These are phyloP conservation scores for Jamesozyma jinghongensis DNA, from an alignment of 805 yeast species.

Conservation along the genomic window DNA sequence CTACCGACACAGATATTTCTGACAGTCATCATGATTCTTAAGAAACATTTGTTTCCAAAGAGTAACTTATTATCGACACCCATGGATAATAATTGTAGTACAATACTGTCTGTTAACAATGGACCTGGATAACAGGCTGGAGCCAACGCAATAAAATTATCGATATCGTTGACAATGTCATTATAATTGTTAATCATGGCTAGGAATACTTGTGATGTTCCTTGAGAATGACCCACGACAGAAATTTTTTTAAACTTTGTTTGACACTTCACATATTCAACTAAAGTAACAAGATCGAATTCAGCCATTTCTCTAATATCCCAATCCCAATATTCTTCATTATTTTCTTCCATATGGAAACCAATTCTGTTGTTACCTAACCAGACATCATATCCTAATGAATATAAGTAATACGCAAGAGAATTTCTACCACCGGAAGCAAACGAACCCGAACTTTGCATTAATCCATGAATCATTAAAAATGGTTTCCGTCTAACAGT, in stretches of 20 bases:
- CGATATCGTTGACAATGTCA: slow-evolving; percentile 42
- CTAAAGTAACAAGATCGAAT: slow-evolving; percentile 65
- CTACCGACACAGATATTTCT: slow-evolving; percentile 43
- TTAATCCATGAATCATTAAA: slow-evolving; percentile 72
- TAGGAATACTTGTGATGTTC: slow-evolving; percentile 76
- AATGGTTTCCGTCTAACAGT: slow-evolving; percentile 47
- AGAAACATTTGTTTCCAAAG: slow-evolving; percentile 70
- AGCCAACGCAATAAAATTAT: slow-evolving; percentile 65
- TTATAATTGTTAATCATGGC: slow-evolving; percentile 40
- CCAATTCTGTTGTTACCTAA: slow-evolving; percentile 87
- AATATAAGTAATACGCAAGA: slow-evolving; percentile 48
- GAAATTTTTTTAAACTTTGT: slow-evolving; percentile 40
- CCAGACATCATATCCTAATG: slow-evolving; percentile 77
- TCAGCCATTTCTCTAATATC: slow-evolving; percentile 72
- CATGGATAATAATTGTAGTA: slow-evolving; percentile 49
- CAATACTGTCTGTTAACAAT: slow-evolving; percentile 49
- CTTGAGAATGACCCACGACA: slow-evolving; percentile 83
- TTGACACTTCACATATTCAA: slow-evolving; percentile 45
- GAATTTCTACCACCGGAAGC: slow-evolving; percentile 73
- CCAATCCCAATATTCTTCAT: slow-evolving; percentile 77
- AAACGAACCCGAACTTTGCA: slow-evolving; percentile 81
- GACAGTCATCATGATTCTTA: slow-evolving; percentile 60
- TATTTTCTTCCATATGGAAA: slow-evolving; percentile 46
- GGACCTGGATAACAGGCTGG: slow-evolving; percentile 90
- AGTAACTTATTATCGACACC: slow-evolving; percentile 39